These are phyloP conservation scores for Pharnaceum exiguum DNA, from an alignment of 148 eudicot species.

Conservation along the genomic window DNA sequence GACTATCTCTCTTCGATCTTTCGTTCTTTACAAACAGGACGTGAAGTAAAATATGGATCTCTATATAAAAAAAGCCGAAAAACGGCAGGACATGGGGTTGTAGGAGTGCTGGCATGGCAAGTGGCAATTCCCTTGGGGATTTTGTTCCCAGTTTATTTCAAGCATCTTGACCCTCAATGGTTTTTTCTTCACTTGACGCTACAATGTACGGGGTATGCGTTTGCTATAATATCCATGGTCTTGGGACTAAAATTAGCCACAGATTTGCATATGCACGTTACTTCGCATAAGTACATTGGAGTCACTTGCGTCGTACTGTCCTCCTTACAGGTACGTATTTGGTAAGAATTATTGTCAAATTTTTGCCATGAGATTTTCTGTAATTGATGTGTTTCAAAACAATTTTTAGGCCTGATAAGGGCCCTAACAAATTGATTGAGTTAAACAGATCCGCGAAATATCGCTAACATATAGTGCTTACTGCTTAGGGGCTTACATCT, in stretches of 20 bases:
- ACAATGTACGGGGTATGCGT: background rate
- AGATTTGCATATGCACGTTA: background rate
- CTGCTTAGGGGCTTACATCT: too few relatives aligned
- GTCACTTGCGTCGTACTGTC: background rate
- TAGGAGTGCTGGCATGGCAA: slow-evolving; percentile 5
- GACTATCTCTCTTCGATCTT: too few relatives aligned
- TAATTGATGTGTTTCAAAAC: too few relatives aligned
- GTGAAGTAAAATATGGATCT: too few relatives aligned
- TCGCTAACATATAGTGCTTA: too few relatives aligned
- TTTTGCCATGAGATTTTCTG: too few relatives aligned
- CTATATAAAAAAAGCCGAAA: too few relatives aligned
- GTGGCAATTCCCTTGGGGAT: slow-evolving; percentile 9
- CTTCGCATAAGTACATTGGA: slow-evolving; percentile 2
- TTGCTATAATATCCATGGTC: background rate
- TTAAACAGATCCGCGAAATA: too few relatives aligned
- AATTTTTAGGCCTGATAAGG: too few relatives aligned
- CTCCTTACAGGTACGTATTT: slow-evolving; percentile 3
- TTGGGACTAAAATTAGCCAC: slow-evolving; percentile 2
- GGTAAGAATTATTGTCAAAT: too few relatives aligned
- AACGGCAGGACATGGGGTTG: slow-evolving; percentile 1
- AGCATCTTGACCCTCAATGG: background rate
- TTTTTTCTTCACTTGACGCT: background rate
- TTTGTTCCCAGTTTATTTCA: background rate
- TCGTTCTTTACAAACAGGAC: too few relatives aligned
- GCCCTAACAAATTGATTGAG: too few relatives aligned